Evolutionary conservation across 805 yeast species (phyloP).

Genomic region (Metschnikowia anglica): DNA sequence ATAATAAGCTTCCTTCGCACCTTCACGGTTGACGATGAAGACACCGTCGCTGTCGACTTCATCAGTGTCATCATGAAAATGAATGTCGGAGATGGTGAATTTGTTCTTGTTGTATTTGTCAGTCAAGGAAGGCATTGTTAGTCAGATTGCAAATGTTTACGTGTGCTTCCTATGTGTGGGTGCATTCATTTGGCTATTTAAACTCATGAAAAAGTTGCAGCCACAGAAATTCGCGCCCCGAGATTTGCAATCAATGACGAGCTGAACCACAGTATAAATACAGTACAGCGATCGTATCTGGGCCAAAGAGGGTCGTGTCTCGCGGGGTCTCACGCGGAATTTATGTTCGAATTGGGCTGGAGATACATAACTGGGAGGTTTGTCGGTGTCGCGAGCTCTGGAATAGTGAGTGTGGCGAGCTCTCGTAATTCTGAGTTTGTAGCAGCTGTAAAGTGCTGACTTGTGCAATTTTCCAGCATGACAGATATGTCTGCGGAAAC

Average conservation of each 20-base stretch:
- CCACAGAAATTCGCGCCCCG: slow-evolving; percentile 8
- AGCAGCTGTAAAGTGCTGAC: too few relatives aligned
- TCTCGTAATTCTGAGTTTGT: too few relatives aligned
- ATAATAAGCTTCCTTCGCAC: slow-evolving; percentile 25
- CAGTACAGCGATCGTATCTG: too few relatives aligned
- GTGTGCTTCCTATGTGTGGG: too few relatives aligned
- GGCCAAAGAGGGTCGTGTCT: too few relatives aligned
- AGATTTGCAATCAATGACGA: slow-evolving; percentile 13
- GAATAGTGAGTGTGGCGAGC: too few relatives aligned
- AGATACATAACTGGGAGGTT: too few relatives aligned
- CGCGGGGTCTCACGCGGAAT: too few relatives aligned
- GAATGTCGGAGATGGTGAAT: slow-evolving; percentile 15
- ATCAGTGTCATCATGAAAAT: slow-evolving; percentile 16
- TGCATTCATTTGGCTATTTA: slow-evolving; percentile 8
- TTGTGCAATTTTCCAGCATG: too few relatives aligned
- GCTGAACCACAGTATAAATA: slow-evolving; percentile 9
- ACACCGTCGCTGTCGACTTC: slow-evolving; percentile 37
- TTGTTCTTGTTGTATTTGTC: slow-evolving; percentile 10
- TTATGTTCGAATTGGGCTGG: too few relatives aligned
- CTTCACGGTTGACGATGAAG: slow-evolving; percentile 30
- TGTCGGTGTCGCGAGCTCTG: too few relatives aligned
- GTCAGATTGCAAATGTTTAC: neutral
- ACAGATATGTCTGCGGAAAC: too few relatives aligned
- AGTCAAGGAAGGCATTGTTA: slow-evolving; percentile 5
- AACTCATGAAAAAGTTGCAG: slow-evolving; percentile 3